Conservation (phyloP, 495 filamentous ascomycete species). For the Chaetomium tenue region DNA sequence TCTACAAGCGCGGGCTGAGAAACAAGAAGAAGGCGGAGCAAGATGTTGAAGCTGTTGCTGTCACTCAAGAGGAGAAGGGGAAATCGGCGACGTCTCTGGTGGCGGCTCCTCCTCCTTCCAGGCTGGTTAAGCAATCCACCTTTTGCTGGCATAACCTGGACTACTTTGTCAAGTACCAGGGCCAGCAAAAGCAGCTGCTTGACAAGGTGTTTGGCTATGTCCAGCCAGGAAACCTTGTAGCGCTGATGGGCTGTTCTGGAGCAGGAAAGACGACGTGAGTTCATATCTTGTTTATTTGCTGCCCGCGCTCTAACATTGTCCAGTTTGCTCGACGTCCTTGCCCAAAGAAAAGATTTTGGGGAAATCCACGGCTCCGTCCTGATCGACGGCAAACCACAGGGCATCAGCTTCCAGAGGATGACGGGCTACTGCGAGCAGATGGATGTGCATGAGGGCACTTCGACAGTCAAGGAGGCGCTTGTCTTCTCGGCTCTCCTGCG, state of each 20-base stretch:
- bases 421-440: constrained; percentile 89
- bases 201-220: constrained; percentile 70
- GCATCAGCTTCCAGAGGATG: constrained; percentile 71
- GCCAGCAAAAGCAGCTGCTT: constrained; percentile 57
- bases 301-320: not conserved
- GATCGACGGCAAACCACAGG: constrained; percentile 64
- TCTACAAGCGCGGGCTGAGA: constrained; percentile 15
- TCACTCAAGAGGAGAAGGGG: not conserved
- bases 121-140: constrained; percentile 32
- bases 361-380: constrained; percentile 59
- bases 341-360: constrained; percentile 60
- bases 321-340: constrained; percentile 53
- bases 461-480: constrained; percentile 77
- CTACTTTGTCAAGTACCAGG: constrained; percentile 63
- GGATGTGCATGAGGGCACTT: constrained; percentile 73
- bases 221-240: constrained; percentile 75
- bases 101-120: not conserved
- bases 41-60: constrained; percentile 33
- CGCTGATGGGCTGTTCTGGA: constrained; percentile 77
- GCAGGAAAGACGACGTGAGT: constrained; percentile 62
- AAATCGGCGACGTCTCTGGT: not conserved
- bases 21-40: constrained; percentile 34
- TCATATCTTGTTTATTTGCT: not conserved
- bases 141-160: constrained; percentile 61
- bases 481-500: constrained; percentile 75